phyloP scores from a whole-genome alignment of 805 yeast genomes.

The Candida adriatica region DNA sequence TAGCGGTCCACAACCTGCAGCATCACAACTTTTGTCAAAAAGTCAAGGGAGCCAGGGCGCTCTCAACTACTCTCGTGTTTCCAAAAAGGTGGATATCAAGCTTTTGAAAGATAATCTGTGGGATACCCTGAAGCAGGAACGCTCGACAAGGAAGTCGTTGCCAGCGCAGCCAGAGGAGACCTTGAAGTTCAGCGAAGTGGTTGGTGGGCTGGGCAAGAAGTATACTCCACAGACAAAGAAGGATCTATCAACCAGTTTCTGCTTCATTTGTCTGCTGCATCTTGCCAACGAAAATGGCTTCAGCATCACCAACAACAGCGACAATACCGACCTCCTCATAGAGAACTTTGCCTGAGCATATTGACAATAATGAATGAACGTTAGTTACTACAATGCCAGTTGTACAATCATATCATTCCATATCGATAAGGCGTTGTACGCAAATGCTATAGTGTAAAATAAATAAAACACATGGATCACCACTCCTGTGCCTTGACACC shows the following conservation, averaged over 20 bases:
- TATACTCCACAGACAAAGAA: slow-evolving; percentile 50
- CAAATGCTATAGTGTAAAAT: slow-evolving; percentile 2
- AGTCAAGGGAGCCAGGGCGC: slow-evolving; percentile 25
- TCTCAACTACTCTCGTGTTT: slow-evolving; percentile 58
- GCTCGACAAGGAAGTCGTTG: slow-evolving; percentile 7
- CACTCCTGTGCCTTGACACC: slow-evolving; percentile 73
- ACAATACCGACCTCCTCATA: slow-evolving; percentile 17
- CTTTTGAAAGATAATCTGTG: slow-evolving; percentile 72
- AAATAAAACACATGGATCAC: slow-evolving; percentile 30
- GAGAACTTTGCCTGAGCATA: neutral
- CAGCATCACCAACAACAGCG: slow-evolving; percentile 36
- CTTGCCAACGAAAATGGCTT: slow-evolving; percentile 84
- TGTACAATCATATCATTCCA: slow-evolving; percentile 14
- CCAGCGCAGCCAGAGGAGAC: slow-evolving; percentile 4
- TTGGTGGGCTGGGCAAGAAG: slow-evolving; percentile 39
- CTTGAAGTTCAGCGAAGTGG: slow-evolving; percentile 38
- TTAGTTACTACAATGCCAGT: too few species aligned
- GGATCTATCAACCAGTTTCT: slow-evolving; percentile 79
- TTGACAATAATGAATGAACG: too few species aligned
- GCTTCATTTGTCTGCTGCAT: slow-evolving; percentile 78
- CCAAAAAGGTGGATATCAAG: slow-evolving; percentile 75
- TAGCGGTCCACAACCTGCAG: slow-evolving; percentile 14
- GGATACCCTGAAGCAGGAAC: slow-evolving; percentile 39
- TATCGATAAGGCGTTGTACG: slow-evolving; percentile 11
- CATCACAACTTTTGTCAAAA: slow-evolving; percentile 18